phyloP scores from a whole-genome alignment of 495 filamentous ascomycete species.

The Podospora pseudoanserina region DNA sequence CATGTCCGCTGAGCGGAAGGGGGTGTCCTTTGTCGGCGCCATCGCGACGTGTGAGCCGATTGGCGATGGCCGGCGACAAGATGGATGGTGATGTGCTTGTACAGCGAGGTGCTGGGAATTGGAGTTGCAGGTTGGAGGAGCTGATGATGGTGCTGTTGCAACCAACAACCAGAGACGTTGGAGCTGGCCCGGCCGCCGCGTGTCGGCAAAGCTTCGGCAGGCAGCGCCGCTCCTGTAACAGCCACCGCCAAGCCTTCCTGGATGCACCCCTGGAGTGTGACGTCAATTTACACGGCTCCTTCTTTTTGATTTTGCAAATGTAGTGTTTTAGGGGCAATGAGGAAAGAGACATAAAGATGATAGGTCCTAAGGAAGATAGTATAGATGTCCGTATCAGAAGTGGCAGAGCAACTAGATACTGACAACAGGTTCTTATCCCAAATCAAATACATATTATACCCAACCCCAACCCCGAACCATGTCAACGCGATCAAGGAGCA shows the following conservation, averaged over 20 bases:
- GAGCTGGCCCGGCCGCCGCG: conserved; percentile 11
- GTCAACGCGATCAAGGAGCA: too few species aligned
- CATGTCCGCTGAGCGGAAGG: conserved; percentile 99
- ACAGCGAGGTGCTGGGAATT: neutral
- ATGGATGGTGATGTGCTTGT: neutral
- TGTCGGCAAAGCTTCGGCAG: conserved; percentile 18
- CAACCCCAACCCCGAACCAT: too few species aligned
- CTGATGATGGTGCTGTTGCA: neutral
- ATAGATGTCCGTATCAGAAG: too few species aligned
- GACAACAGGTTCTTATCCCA: too few species aligned
- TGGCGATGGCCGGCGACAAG: conserved; percentile 17
- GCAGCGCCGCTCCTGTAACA: neutral
- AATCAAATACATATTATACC: too few species aligned
- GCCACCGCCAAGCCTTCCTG: neutral
- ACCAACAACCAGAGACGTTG: conserved; percentile 9
- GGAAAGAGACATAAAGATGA: neutral
- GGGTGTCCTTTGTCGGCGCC: conserved; percentile 70
- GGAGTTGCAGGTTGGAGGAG: neutral
- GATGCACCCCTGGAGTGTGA: neutral
- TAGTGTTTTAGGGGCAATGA: neutral
- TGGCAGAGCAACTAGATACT: too few species aligned
- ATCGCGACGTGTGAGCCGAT: conserved; percentile 32
- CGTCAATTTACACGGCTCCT: conserved; percentile 1
- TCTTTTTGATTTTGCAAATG: neutral
- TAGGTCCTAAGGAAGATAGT: too few species aligned